Evolutionary conservation across 495 filamentous ascomycete species (phyloP).

Genomic region (Bacidia gigantensis): DNA sequence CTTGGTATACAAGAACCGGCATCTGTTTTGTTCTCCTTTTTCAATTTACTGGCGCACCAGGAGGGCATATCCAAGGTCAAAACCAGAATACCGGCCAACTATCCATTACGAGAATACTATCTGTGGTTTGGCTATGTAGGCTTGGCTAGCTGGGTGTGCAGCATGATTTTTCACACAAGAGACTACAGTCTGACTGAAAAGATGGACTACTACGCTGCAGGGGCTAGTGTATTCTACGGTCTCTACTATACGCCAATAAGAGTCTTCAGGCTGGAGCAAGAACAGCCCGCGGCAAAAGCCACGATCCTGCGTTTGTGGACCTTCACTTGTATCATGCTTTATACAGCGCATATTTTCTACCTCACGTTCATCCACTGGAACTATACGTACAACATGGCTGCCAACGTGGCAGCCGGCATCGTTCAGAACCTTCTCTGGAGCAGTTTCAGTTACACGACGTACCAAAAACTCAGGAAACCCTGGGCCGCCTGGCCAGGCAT

Average conservation of each 20-base stretch:
- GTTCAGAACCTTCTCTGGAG: slow-evolving; percentile 78
- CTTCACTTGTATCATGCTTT: slow-evolving; percentile 51
- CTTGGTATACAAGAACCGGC: slow-evolving; percentile 90
- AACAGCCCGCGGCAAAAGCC: slow-evolving; percentile 36
- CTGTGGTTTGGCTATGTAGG: slow-evolving; percentile 67
- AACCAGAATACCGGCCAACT: slow-evolving; percentile 51
- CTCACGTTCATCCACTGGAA: slow-evolving; percentile 79
- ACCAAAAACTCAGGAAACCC: slow-evolving; percentile 46
- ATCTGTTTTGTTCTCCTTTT: slow-evolving; percentile 79
- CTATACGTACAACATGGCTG: slow-evolving; percentile 95
- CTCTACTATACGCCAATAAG: slow-evolving; percentile 72
- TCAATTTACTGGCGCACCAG: slow-evolving; percentile 83
- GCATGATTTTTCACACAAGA: slow-evolving; percentile 77
- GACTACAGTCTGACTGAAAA: slow-evolving; percentile 82
- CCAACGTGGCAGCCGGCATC: slow-evolving; percentile 72
- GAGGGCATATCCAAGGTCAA: slow-evolving; percentile 58
- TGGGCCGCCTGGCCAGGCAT: slow-evolving; percentile 90
- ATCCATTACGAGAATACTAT: slow-evolving; percentile 72
- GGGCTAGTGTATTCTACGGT: slow-evolving; percentile 80
- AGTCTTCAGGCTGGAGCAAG: slow-evolving; percentile 65
- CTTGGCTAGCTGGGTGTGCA: slow-evolving; percentile 71
- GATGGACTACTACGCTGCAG: slow-evolving; percentile 90
- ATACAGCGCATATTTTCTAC: slow-evolving; percentile 67
- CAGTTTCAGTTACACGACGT: slow-evolving; percentile 63
- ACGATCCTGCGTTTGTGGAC: slow-evolving; percentile 62